Conservation (phyloP, 495 filamentous ascomycete species). For the Copromyces sp. region DNA sequence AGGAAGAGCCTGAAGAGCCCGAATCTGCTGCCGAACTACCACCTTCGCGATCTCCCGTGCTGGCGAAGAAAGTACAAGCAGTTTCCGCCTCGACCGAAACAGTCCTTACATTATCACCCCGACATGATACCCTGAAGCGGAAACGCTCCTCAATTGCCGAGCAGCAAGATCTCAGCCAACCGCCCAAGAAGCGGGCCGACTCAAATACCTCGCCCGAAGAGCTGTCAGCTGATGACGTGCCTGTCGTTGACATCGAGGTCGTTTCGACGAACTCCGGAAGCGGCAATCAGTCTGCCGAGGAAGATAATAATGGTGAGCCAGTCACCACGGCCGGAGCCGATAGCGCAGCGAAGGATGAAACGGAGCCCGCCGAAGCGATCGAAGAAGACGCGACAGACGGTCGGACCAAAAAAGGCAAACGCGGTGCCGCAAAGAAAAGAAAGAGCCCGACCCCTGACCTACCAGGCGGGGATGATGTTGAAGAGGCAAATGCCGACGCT, state of each 20-base stretch:
- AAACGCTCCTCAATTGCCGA: slow-evolving; percentile 38
- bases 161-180: slow-evolving; percentile 39
- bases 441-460: slow-evolving; percentile 28
- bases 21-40: slow-evolving; percentile 10
- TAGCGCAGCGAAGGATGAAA: slow-evolving; percentile 10
- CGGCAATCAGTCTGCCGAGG: slow-evolving; percentile 32
- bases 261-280: slow-evolving; percentile 30
- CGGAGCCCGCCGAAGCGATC: slow-evolving; percentile 17
- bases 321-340: background rate
- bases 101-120: slow-evolving; percentile 3
- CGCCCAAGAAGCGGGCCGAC: slow-evolving; percentile 47
- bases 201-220: slow-evolving; percentile 30
- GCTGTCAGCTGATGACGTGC: slow-evolving; percentile 27
- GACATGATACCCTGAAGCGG: slow-evolving; percentile 32
- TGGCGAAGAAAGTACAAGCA: slow-evolving; percentile 20
- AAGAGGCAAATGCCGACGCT: slow-evolving; percentile 23
- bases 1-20: slow-evolving; percentile 21
- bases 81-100: slow-evolving; percentile 9
- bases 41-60: slow-evolving; percentile 12
- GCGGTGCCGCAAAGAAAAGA: slow-evolving; percentile 29
- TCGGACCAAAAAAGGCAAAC: slow-evolving; percentile 29
- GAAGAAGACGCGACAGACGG: slow-evolving; percentile 16
- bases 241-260: slow-evolving; percentile 33
- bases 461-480: slow-evolving; percentile 12
- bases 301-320: slow-evolving; percentile 23